phyloP scores from a whole-genome alignment of 805 yeast species.

The Pichia exigua region DNA sequence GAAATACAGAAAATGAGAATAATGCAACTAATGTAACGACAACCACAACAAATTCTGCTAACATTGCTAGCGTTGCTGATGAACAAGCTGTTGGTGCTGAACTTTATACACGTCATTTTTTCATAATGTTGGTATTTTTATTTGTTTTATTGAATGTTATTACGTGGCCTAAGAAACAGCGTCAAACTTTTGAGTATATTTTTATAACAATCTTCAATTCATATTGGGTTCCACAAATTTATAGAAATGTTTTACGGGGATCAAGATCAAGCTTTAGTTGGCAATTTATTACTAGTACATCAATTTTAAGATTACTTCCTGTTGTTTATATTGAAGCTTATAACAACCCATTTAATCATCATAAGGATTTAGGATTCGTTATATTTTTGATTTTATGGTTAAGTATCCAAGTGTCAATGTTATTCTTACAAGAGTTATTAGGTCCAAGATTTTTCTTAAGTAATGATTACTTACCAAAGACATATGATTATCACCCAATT shows the following conservation, averaged over 20 bases:
- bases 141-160: constrained; percentile 49
- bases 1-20: constrained; percentile 5
- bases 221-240: constrained; percentile 84
- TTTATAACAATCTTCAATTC: constrained; percentile 50
- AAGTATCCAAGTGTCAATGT: constrained; percentile 44
- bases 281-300: constrained; percentile 68
- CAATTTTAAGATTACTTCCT: constrained; percentile 57
- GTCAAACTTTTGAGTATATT: constrained; percentile 52
- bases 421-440: constrained; percentile 55
- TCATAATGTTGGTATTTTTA: constrained; percentile 44
- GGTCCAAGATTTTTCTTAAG: constrained; percentile 86
- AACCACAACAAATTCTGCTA: constrained; percentile 11
- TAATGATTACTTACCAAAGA: constrained; percentile 63
- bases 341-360: constrained; percentile 65
- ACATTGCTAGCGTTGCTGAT: constrained; percentile 31
- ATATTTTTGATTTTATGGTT: constrained; percentile 47
- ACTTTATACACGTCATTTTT: constrained; percentile 50
- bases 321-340: constrained; percentile 43
- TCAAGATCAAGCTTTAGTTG: constrained; percentile 60
- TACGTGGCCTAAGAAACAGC: constrained; percentile 53
- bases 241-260: constrained; percentile 66
- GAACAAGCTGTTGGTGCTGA: constrained; percentile 51
- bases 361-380: constrained; percentile 46
- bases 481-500: constrained; percentile 76
- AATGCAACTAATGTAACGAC: constrained; percentile 8